Evolutionary conservation across 2,329 filamentous ascomycete species (phyloP), one percentile per base, ranked within the genome.

Genomic region (Colletotrichum costaricense): DNA sequence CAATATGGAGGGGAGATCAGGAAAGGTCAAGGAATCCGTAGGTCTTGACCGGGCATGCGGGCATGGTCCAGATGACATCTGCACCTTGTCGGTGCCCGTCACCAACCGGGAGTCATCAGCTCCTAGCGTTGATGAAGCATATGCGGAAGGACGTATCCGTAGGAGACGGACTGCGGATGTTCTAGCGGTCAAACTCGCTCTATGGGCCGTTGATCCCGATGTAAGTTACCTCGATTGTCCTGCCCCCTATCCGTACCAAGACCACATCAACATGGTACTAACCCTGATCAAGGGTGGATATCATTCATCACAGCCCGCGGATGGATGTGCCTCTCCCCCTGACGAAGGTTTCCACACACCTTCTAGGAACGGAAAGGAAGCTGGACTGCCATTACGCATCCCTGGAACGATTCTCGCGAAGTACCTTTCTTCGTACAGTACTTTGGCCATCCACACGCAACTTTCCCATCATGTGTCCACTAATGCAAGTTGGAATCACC

Each of bases 381-480:
- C 35, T 58, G 42, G 58, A 14, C 26, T 38, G 30, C 26, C 60
- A 59, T 55, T 14, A 38, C 16, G 28, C 33, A 30, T 30, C 28
- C 30, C 55, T n/a, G 58, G 49, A 28, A 59, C 24, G 60, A 65
- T 33, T 14, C 64, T 42, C n/a, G 24, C 35, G 8, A 73, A 62
- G 70, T 73, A 58, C 60, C 70, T 68, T 70, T 9, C 11, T 70
- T 70, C 52, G 70, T 73, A 73, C 60, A 73, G 70, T 73, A 73
- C 70, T 65, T 73, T 26, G 33, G 49, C 70, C 67, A 72, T 70
- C 66, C 59, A 69, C 33, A 49, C 60, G 60, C 59, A 70, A 65
- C 14, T 35, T 28, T 28, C 38, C 60, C 55, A 33, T 73, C 66
- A 64, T 55, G 59, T 58, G 55, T 54, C 59, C 66, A 59, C 70